Percentiles rank a stretch among this genome's conserved stretches.
Evolutionary conservation across 768 basidiomycete genomes (phyloP).

Genomic region (Suillus hirtellus): DNA sequence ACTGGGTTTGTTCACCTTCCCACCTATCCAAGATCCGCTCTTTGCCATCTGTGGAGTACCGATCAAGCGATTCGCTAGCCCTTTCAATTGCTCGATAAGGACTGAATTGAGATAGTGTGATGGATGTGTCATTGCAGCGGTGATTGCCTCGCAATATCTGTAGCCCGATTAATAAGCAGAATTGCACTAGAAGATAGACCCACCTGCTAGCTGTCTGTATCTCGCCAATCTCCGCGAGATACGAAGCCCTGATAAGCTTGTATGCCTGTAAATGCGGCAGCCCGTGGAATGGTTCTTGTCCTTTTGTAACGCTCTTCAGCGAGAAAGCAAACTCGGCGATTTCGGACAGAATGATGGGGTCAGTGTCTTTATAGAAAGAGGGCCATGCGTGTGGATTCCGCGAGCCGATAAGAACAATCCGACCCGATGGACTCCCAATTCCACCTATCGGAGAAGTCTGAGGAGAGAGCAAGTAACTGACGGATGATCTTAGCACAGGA

Average conservation of each 20-base stretch:
- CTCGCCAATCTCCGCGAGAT: conserved; percentile 81
- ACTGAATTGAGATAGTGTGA: conserved; percentile 68
- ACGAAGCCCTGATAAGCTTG: conserved; percentile 74
- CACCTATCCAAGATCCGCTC: conserved; percentile 79
- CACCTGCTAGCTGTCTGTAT: conserved; percentile 76
- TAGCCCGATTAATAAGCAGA: conserved; percentile 16
- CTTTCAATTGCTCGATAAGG: conserved; percentile 74
- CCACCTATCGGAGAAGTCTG: conserved; percentile 77
- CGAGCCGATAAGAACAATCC: conserved; percentile 74
- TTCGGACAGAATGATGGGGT: conserved; percentile 84
- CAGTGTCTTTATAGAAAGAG: conserved; percentile 62
- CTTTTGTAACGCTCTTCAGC: conserved; percentile 68
- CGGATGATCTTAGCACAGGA: conserved; percentile 12
- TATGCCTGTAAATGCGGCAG: conserved; percentile 87
- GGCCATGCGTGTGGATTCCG: conserved; percentile 53
- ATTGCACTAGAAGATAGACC: neutral
- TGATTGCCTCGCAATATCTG: conserved; percentile 94
- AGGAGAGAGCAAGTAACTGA: conserved; percentile 83
- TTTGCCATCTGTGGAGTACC: conserved; percentile 76
- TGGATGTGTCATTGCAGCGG: conserved; percentile 56
- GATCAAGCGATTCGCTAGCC: conserved; percentile 74
- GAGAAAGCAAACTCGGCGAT: conserved; percentile 90
- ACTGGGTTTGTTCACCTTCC: conserved; percentile 88
- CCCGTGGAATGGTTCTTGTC: conserved; percentile 83
- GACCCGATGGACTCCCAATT: conserved; percentile 61